These are phyloP conservation scores for Colletotrichum euphorbiae DNA, from an alignment of 2,329 filamentous ascomycete species.

Conservation along the genomic window DNA sequence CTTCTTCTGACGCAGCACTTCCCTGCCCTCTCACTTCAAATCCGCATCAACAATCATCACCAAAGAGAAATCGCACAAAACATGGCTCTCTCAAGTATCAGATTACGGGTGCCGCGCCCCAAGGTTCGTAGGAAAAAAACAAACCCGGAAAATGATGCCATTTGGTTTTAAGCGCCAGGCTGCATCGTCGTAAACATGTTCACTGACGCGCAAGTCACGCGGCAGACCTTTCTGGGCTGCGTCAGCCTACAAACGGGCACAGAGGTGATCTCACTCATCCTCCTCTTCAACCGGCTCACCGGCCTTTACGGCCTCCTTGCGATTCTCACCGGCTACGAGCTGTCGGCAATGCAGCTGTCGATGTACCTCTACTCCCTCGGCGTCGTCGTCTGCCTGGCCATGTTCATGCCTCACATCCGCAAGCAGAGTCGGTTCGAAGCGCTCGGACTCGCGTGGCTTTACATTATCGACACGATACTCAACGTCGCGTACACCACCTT, in stretches of 20 bases:
- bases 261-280: constrained; percentile 83
- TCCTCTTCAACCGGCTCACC: constrained; percentile 92
- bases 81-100: constrained; percentile 34
- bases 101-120: constrained; percentile 47
- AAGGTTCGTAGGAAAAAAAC: constrained; percentile 39
- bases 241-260: constrained; percentile 89
- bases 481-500: constrained; percentile 85
- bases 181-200: background rate
- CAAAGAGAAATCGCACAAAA: background rate
- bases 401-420: constrained; percentile 83
- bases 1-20: constrained; percentile 28
- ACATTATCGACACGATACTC: constrained; percentile 83
- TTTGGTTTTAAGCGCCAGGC: background rate
- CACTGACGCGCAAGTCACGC: constrained; percentile 7
- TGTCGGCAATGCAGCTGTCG: constrained; percentile 85
- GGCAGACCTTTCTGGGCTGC: constrained; percentile 84
- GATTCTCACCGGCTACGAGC: constrained; percentile 85
- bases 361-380: constrained; percentile 91
- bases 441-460: constrained; percentile 85
- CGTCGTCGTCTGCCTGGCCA: constrained; percentile 74
- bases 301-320: constrained; percentile 92
- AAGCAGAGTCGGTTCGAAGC: constrained; percentile 82
- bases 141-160: background rate
- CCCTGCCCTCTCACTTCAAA: background rate
- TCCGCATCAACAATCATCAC: background rate